Evolutionary conservation across 177 flowering plant genomes (phyloP).

Genomic region (Vitis hybrid): DNA sequence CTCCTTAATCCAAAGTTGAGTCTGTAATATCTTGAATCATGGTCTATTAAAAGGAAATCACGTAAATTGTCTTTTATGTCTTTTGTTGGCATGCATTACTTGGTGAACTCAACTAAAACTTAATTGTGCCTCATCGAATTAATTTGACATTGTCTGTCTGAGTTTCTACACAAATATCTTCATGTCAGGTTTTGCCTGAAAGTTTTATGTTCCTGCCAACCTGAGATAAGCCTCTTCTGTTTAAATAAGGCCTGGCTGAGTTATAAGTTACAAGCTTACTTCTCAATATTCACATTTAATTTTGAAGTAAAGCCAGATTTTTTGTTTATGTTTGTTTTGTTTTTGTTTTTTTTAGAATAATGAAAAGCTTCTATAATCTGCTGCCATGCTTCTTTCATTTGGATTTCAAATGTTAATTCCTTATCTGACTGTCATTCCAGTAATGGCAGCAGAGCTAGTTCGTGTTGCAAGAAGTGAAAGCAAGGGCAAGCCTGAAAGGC

Average conservation of each 20-base stretch:
- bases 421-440: conserved; percentile 34
- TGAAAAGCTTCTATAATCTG: neutral
- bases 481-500: conserved; percentile 68
- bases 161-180: neutral
- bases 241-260: neutral
- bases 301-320: neutral
- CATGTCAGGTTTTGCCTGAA: neutral
- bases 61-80: too few relatives aligned
- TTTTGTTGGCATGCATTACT: too few relatives aligned
- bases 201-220: neutral
- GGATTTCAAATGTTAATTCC: neutral
- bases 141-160: neutral
- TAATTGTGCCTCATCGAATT: neutral
- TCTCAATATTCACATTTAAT: neutral
- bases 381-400: neutral
- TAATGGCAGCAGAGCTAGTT: conserved; percentile 98
- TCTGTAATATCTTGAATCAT: too few relatives aligned
- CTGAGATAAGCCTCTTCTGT: neutral
- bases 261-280: too few relatives aligned
- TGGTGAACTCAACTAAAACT: too few relatives aligned
- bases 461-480: conserved; percentile 67
- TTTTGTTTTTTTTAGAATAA: neutral
- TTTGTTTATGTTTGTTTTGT: neutral
- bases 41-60: too few relatives aligned
- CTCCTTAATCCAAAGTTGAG: too few relatives aligned